Conservation (phyloP, 176 grass and related monocot genomes). For the Aechmea fasciata region DNA sequence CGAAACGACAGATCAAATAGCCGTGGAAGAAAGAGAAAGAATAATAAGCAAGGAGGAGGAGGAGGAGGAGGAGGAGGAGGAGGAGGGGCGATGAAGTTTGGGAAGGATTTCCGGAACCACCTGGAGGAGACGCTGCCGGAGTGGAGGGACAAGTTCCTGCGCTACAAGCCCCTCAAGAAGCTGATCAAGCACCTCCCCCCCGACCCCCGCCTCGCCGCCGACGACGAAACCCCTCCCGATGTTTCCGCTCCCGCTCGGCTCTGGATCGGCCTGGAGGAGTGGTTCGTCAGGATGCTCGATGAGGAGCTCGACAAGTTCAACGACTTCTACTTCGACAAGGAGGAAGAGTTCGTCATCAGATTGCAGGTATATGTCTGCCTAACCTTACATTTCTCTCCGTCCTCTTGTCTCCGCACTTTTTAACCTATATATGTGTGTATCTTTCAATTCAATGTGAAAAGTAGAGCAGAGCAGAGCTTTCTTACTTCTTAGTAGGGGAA, state of each 20-base stretch:
- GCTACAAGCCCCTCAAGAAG: slow-evolving; percentile 94
- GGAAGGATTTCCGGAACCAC: slow-evolving; percentile 92
- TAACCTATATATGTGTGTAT: no score
- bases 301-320: slow-evolving; percentile 86
- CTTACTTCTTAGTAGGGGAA: no score
- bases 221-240: no score
- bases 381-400: neutral
- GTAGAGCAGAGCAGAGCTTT: no score
- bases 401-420: neutral
- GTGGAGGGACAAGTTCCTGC: slow-evolving; percentile 94
- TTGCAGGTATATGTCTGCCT: slow-evolving; percentile 54
- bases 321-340: slow-evolving; percentile 93
- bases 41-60: neutral
- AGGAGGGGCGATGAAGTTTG: slow-evolving; percentile 59
- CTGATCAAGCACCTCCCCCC: slow-evolving; percentile 78
- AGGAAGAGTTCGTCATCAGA: slow-evolving; percentile 93
- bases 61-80: neutral
- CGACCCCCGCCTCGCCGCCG: neutral
- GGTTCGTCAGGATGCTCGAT: slow-evolving; percentile 71
- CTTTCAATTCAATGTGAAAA: no score
- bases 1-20: no score
- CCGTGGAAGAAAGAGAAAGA: no score
- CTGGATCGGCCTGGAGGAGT: slow-evolving; percentile 34
- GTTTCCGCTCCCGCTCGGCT: neutral
- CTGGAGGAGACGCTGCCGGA: slow-evolving; percentile 86